These are phyloP conservation scores for Omphalotus guepiniiformis DNA, from an alignment of 768 basidiomycete genomes.

Conservation along the genomic window DNA sequence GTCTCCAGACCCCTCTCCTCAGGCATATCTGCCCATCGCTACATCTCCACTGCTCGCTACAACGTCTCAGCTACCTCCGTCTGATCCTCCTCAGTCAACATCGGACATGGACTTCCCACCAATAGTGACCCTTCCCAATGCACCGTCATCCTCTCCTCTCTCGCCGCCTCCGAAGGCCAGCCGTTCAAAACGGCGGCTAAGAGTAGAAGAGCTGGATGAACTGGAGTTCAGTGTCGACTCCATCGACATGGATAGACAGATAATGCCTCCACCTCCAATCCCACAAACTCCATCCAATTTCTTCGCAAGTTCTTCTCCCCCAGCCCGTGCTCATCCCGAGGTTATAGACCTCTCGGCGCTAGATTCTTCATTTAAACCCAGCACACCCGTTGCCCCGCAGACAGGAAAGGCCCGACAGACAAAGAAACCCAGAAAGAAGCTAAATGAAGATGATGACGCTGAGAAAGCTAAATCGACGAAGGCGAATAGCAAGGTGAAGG, in stretches of 20 bases:
- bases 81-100: slow-evolving; percentile 31
- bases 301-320: neutral
- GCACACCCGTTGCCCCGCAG: too few relatives aligned
- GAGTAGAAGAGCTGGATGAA: neutral
- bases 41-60: slow-evolving; percentile 16
- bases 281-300: slow-evolving; percentile 2
- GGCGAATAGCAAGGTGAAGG: slow-evolving; percentile 13
- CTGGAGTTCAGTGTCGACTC: too few relatives aligned
- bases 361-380: too few relatives aligned
- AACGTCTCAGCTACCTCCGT: slow-evolving; percentile 25
- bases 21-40: slow-evolving; percentile 10
- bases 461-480: slow-evolving; percentile 25
- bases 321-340: slow-evolving; percentile 21
- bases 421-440: slow-evolving; percentile 18
- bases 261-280: slow-evolving; percentile 1
- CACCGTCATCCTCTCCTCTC: slow-evolving; percentile 16
- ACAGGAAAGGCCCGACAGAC: slow-evolving; percentile 13
- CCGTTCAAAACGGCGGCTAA: neutral
- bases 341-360: slow-evolving; percentile 13
- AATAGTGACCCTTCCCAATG: slow-evolving; percentile 30
- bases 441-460: slow-evolving; percentile 24
- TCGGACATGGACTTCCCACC: slow-evolving; percentile 22
- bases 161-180: slow-evolving; percentile 7
- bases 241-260: neutral
- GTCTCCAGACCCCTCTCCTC: slow-evolving; percentile 6